A percentile compares a stretch with the other conserved stretches of the same genome.
Evolutionary conservation across 139 green algal species (phyloP).

Genomic region (Tetraselmis chui): DNA sequence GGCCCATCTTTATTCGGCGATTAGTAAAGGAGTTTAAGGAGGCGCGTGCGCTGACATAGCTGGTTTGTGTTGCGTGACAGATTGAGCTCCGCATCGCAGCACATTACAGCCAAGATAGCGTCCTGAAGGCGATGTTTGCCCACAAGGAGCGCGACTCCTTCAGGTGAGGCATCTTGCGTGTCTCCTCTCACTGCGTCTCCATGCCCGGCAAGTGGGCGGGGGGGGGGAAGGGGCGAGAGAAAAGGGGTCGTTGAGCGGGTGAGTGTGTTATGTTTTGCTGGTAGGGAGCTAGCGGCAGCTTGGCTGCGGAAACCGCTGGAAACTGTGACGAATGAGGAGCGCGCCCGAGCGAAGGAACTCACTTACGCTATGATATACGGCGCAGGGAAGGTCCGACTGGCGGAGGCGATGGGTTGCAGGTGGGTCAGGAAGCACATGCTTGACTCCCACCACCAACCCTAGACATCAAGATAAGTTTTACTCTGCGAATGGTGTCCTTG

Average conservation of each 20-base stretch:
- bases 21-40: no score
- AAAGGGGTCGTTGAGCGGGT: no score
- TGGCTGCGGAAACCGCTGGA: slow-evolving; percentile 39
- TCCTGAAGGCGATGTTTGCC: slow-evolving; percentile 45
- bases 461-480: no score
- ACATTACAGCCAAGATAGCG: slow-evolving; percentile 65
- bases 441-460: no score
- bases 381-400: slow-evolving; percentile 48
- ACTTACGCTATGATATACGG: slow-evolving; percentile 72
- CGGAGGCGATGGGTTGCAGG: slow-evolving; percentile 27
- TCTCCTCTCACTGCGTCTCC: no score
- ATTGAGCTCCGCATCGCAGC: slow-evolving; percentile 87
- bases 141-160: slow-evolving; percentile 65
- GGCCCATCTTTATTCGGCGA: no score
- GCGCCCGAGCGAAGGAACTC: slow-evolving; percentile 64
- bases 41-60: neutral
- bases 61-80: no score
- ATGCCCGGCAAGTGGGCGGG: no score
- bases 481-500: no score
- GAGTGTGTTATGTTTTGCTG: no score
- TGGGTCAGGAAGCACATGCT: neutral
- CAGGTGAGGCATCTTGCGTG: no score
- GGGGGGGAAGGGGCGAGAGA: no score
- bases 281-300: slow-evolving; percentile 43
- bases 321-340: slow-evolving; percentile 37